Evolutionary conservation across 306 rosid genomes (phyloP).

Genomic region (Trichosanthes truncata): DNA sequence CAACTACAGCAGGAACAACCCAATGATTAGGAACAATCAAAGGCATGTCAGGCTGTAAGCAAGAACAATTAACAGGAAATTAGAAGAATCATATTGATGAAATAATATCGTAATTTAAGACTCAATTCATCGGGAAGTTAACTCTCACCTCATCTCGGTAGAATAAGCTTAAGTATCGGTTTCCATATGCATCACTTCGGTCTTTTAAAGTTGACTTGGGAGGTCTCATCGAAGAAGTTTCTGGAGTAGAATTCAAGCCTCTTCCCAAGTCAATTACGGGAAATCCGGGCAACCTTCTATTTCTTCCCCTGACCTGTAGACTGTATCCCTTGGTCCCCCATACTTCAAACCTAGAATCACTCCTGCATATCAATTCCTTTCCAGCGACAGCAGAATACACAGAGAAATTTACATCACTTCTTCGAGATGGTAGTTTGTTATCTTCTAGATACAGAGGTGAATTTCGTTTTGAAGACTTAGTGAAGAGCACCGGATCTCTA

Average conservation of each 20-base stretch:
- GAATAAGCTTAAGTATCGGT: constrained; percentile 61
- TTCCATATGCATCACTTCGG: constrained; percentile 38
- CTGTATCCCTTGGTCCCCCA: constrained; percentile 87
- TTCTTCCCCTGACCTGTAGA: constrained; percentile 72
- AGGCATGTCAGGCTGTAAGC: constrained; percentile 68
- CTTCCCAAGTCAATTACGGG: constrained; percentile 51
- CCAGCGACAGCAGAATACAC: constrained; percentile 64
- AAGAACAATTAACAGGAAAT: background rate
- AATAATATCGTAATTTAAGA: background rate
- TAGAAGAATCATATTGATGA: background rate
- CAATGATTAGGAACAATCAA: constrained; percentile 58
- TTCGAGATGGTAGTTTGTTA: constrained; percentile 72
- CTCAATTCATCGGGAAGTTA: background rate
- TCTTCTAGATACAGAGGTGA: constrained; percentile 50
- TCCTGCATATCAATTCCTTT: constrained; percentile 65
- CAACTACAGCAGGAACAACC: constrained; percentile 63
- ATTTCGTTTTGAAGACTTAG: constrained; percentile 46
- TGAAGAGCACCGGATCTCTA: constrained; percentile 74
- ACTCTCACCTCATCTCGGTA: constrained; percentile 69
- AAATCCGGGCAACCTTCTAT: constrained; percentile 76
- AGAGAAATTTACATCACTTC: constrained; percentile 87
- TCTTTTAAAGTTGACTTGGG: constrained; percentile 16
- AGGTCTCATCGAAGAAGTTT: constrained; percentile 19
- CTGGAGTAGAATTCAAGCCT: constrained; percentile 48
- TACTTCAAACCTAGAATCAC: constrained; percentile 70